Conservation (phyloP, 306 rosid species). For the Casuarina glauca region DNA sequence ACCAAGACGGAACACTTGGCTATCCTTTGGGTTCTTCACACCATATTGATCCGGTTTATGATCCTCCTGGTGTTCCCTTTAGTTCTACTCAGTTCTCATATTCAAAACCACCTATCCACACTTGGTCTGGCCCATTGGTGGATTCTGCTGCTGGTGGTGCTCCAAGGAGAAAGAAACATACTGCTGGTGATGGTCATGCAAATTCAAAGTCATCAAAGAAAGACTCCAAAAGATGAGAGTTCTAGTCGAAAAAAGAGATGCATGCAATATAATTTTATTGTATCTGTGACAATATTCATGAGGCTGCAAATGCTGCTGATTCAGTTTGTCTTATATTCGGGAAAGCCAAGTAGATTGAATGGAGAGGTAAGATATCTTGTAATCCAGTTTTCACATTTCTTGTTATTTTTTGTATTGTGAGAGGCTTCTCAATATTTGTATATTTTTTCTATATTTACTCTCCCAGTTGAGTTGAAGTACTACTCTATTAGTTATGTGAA, state of each 20-base stretch:
- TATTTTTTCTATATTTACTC: conserved; percentile 43
- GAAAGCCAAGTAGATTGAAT: conserved; percentile 45
- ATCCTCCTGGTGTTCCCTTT: conserved; percentile 88
- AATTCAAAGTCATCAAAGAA: conserved; percentile 56
- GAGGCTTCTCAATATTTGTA: conserved; percentile 61
- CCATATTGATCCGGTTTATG: conserved; percentile 80
- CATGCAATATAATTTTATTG: conserved; percentile 42
- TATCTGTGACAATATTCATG: conserved; percentile 45
- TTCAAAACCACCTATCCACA: conserved; percentile 72
- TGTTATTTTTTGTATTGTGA: conserved; percentile 40
- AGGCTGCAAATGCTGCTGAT: conserved; percentile 55
- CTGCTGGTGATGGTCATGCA: conserved; percentile 53
- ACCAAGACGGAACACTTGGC: conserved; percentile 96
- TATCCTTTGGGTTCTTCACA: conserved; percentile 86
- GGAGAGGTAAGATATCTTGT: conserved; percentile 55
- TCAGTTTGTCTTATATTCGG: conserved; percentile 32
- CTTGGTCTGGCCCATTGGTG: conserved; percentile 97
- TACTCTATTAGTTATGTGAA: conserved; percentile 47
- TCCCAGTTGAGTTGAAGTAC: conserved; percentile 29
- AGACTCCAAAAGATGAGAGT: conserved; percentile 44
- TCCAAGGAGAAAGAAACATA: conserved; percentile 80
- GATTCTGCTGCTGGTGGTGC: conserved; percentile 62
- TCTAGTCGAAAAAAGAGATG: conserved; percentile 26
- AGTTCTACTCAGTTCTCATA: conserved; percentile 81
- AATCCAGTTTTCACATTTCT: conserved; percentile 49